A percentile compares a stretch with the other conserved stretches of the same genome.
Conservation (phyloP, 2,329 filamentous ascomycete genomes). For the Sclerotinia trifoliorum region DNA sequence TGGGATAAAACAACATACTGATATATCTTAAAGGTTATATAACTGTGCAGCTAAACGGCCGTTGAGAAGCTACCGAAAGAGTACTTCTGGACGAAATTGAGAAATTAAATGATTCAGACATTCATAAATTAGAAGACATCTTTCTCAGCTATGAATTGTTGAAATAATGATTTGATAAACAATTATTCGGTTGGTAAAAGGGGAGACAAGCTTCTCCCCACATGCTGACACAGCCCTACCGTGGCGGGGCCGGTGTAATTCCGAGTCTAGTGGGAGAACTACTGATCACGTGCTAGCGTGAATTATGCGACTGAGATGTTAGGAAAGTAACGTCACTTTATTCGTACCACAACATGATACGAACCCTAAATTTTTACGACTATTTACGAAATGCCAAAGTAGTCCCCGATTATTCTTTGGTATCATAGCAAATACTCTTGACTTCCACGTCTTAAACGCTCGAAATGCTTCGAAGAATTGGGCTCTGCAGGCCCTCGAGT, state of each 20-base stretch:
- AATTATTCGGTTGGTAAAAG: slow-evolving; percentile 3
- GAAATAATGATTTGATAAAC: background rate
- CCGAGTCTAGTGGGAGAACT: background rate
- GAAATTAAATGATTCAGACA: no score
- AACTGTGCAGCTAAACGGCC: no score
- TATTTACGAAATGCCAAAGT: background rate
- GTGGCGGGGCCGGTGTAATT: background rate
- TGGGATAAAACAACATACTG: background rate
- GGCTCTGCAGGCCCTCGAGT: background rate
- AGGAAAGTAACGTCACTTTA: background rate
- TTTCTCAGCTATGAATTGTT: background rate
- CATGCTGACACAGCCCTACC: background rate
- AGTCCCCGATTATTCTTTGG: background rate
- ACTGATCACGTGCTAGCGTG: background rate
- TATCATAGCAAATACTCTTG: background rate
- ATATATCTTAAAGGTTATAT: background rate
- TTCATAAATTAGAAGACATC: background rate
- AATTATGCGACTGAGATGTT: background rate
- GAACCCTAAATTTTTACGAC: background rate
- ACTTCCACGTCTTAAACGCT: background rate
- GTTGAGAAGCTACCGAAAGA: no score
- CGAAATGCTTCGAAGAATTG: background rate
- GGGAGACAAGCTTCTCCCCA: background rate
- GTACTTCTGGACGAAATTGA: background rate
- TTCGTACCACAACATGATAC: background rate